Percentiles rank a stretch among this genome's conserved stretches.
These are phyloP conservation scores for Microbotryum intermedium DNA, from an alignment of 1,284 basidiomycete species.

Conservation along the genomic window DNA sequence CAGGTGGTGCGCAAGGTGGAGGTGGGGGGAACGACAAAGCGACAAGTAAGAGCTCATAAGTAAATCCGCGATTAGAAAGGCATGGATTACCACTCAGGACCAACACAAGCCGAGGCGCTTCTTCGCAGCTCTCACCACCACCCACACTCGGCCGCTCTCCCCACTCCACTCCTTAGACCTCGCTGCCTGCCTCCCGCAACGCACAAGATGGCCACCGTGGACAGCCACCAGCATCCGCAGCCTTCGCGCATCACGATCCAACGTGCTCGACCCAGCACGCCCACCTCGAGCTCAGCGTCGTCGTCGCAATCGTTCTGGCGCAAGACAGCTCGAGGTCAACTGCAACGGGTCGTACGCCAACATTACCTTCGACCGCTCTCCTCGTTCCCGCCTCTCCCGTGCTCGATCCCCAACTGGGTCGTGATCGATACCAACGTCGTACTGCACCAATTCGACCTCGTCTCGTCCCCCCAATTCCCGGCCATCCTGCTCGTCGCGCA, in stretches of 20 bases:
- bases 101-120: no score
- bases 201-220: not conserved
- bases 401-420: constrained; percentile 62
- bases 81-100: no score
- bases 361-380: constrained; percentile 90
- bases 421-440: constrained; percentile 95
- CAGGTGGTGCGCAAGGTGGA: no score
- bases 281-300: constrained; percentile 3
- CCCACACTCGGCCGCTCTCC: no score
- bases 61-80: no score
- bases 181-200: no score
- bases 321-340: constrained; percentile 88
- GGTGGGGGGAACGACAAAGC: no score
- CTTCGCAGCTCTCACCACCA: no score
- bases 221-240: not conserved
- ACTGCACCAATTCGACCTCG: constrained; percentile 85
- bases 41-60: no score
- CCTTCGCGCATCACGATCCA: constrained; percentile 17
- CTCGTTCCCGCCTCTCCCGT: constrained; percentile 71
- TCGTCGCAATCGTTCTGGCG: constrained; percentile 26
- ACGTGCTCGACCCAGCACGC: no score
- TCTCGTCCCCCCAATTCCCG: constrained; percentile 58
- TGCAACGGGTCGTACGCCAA: constrained; percentile 93
- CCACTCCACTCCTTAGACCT: no score
- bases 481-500: constrained; percentile 70